phyloP scores from a whole-genome alignment of 345 rosid species.

The Geranium rotundifolium region DNA sequence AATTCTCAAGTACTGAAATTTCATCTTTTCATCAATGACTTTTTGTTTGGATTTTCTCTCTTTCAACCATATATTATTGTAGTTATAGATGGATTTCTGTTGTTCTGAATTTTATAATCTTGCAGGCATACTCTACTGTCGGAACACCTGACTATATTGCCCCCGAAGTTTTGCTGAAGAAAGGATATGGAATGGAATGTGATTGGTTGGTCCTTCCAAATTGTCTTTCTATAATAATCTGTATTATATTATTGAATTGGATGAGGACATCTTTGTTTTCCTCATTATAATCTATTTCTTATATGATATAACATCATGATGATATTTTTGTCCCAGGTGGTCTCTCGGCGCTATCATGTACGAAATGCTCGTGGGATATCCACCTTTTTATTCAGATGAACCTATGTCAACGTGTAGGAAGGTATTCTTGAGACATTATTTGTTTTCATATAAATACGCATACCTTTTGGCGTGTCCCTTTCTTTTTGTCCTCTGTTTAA shows the following conservation, averaged over 20 bases:
- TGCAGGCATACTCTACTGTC: constrained; percentile 95
- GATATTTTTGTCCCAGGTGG: constrained; percentile 46
- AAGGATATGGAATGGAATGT: no score
- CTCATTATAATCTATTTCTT: background rate
- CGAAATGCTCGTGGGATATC: constrained; percentile 99
- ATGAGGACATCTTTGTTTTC: no score
- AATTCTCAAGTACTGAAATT: background rate
- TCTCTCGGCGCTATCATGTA: constrained; percentile 99
- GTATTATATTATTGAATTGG: no score
- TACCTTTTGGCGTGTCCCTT: background rate
- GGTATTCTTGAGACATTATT: constrained; percentile 26
- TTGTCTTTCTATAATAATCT: constrained; percentile 6
- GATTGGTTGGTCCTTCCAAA: constrained; percentile 44
- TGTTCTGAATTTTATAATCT: constrained; percentile 8
- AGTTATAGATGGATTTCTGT: constrained; percentile 1
- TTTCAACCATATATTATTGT: background rate
- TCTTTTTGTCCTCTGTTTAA: background rate
- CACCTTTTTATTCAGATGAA: constrained; percentile 97
- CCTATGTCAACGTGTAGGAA: constrained; percentile 98
- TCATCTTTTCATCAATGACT: no score
- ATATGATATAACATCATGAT: background rate
- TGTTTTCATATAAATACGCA: background rate
- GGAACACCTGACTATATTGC: constrained; percentile 78
- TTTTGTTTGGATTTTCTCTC: no score
- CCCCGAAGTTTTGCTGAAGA: no score